Conservation (phyloP, 164 flowering plant species). For the Echeveria elegans region DNA sequence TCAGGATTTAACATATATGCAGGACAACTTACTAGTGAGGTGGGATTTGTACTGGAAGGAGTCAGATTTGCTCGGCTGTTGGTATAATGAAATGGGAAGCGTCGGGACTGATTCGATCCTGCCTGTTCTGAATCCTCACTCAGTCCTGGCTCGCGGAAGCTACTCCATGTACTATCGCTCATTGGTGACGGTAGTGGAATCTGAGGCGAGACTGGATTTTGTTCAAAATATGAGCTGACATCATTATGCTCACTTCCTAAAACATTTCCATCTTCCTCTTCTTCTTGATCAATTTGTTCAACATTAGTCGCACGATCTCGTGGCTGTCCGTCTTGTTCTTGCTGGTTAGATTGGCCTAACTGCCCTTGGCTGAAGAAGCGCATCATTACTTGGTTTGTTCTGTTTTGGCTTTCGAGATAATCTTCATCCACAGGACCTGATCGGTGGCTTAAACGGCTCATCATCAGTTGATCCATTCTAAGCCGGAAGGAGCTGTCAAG, state of each 20-base stretch:
- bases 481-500: constrained; percentile 57
- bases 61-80: constrained; percentile 21
- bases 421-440: constrained; percentile 3
- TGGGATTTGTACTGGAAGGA: constrained; percentile 14
- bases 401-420: constrained; percentile 5
- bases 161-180: constrained; percentile 18
- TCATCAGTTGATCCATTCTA: constrained; percentile 57
- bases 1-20: too few relatives aligned
- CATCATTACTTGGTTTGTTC: constrained; percentile 12
- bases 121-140: constrained; percentile 19
- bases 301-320: constrained; percentile 14
- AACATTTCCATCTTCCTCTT: constrained; percentile 22
- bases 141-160: constrained; percentile 20
- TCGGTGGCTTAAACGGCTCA: constrained; percentile 12
- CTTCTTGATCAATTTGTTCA: constrained; percentile 12
- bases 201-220: constrained; percentile 23
- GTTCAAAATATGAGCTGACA: constrained; percentile 25
- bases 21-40: constrained; percentile 39
- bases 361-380: too few relatives aligned
- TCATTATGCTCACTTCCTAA: constrained; percentile 24
- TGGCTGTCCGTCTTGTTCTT: constrained; percentile 13
- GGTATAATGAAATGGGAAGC: constrained; percentile 19
- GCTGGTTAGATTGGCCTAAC: constrained; percentile 13
- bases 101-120: constrained; percentile 19
- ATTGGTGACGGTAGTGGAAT: constrained; percentile 23